phyloP scores from a whole-genome alignment of 208 protist genomes.

The Blechomonas ayalai region DNA sequence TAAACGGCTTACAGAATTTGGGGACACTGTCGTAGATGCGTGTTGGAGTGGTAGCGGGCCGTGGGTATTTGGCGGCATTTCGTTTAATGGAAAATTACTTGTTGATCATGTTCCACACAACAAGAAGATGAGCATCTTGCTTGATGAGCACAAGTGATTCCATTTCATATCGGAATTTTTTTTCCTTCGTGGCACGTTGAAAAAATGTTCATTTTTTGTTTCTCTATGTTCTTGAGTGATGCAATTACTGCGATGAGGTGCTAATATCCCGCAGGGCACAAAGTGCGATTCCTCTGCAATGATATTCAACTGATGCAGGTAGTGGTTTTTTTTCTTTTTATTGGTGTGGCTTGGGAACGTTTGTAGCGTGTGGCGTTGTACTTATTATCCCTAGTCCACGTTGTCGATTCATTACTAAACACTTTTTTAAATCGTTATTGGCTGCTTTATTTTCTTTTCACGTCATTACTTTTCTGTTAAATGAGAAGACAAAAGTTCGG shows the following conservation, averaged over 20 bases:
- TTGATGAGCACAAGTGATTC: constrained; percentile 59
- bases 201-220: too few relatives aligned
- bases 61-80: constrained; percentile 86
- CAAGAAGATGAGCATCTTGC: constrained; percentile 77
- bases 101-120: constrained; percentile 76
- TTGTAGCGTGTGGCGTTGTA: too few relatives aligned
- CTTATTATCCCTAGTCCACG: too few relatives aligned
- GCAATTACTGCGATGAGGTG: too few relatives aligned
- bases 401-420: neutral
- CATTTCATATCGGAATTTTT: too few relatives aligned
- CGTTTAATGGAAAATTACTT: constrained; percentile 77
- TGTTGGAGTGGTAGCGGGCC: constrained; percentile 75
- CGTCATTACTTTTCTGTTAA: neutral
- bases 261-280: too few relatives aligned
- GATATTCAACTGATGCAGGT: too few relatives aligned
- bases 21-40: constrained; percentile 61
- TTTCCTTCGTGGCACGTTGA: too few relatives aligned
- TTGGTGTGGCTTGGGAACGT: too few relatives aligned
- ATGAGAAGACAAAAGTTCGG: neutral
- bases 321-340: too few relatives aligned
- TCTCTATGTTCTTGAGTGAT: too few relatives aligned
- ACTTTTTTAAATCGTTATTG: neutral
- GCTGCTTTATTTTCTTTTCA: neutral
- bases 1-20: constrained; percentile 48
- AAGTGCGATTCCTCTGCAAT: too few relatives aligned